These are phyloP conservation scores for Schizopora paradoxa DNA, from an alignment of 1,284 basidiomycete species.

Conservation along the genomic window DNA sequence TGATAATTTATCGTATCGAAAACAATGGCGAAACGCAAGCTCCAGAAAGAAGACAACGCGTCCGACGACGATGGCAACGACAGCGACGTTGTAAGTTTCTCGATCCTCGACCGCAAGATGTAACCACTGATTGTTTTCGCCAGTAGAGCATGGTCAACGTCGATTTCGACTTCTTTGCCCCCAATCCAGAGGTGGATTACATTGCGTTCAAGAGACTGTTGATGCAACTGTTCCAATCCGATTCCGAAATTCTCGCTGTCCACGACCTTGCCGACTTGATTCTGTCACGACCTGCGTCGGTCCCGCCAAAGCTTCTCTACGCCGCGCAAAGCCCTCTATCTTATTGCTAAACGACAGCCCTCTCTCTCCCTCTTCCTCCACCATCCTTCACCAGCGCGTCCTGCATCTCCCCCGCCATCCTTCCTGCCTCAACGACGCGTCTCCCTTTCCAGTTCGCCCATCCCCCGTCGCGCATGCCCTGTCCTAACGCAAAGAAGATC, in stretches of 20 bases:
- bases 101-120: neutral
- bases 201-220: slow-evolving; percentile 80
- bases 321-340: no score
- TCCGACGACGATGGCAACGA: slow-evolving; percentile 14
- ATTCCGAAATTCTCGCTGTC: slow-evolving; percentile 66
- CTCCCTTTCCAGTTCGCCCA: no score
- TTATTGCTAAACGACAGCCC: no score
- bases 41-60: slow-evolving; percentile 16
- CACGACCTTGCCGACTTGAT: slow-evolving; percentile 77
- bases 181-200: slow-evolving; percentile 78
- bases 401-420: no score
- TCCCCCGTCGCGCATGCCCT: no score
- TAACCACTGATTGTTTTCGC: slow-evolving; percentile 4
- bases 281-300: slow-evolving; percentile 61
- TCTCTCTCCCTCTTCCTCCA: no score
- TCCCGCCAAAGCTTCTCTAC: no score
- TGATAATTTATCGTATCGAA: neutral
- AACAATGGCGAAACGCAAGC: slow-evolving; percentile 18
- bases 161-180: slow-evolving; percentile 90
- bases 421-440: no score
- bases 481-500: no score
- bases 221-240: slow-evolving; percentile 76
- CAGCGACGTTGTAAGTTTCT: slow-evolving; percentile 15
- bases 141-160: slow-evolving; percentile 69
- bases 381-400: no score